Evolutionary conservation across 106 monocot genomes (phyloP).

Genomic region (Allium sativum): DNA sequence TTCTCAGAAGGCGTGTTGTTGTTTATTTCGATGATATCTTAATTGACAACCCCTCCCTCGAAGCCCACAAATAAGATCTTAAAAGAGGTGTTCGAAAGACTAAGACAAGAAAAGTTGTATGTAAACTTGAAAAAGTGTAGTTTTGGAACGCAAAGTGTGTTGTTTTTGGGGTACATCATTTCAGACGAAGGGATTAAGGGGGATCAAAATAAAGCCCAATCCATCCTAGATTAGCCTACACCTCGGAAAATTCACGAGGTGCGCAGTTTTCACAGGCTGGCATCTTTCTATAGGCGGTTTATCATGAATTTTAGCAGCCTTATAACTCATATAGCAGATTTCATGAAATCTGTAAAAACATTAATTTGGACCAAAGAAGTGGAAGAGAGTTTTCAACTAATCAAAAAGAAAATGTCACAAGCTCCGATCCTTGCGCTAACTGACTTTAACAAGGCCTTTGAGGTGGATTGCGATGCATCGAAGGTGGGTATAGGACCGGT

Average conservation of each 20-base stretch:
- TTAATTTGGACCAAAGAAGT: too few relatives aligned
- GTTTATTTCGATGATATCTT: slow-evolving; percentile 4
- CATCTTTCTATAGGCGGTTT: neutral
- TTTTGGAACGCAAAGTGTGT: neutral
- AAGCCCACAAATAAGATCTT: neutral
- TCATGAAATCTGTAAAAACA: too few relatives aligned
- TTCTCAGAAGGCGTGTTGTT: neutral
- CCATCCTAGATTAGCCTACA: neutral
- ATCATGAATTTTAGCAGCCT: neutral
- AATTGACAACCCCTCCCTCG: neutral
- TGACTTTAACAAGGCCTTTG: neutral
- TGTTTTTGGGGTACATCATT: neutral
- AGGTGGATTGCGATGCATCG: neutral
- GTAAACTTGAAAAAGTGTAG: neutral
- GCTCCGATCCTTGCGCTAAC: too few relatives aligned
- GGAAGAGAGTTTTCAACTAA: too few relatives aligned
- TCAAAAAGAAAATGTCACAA: too few relatives aligned
- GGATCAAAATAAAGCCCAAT: neutral
- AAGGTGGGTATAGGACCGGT: neutral
- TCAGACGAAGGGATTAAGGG: neutral
- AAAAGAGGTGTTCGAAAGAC: neutral
- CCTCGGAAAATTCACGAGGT: neutral
- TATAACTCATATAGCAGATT: neutral
- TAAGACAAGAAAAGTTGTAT: neutral
- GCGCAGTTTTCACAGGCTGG: neutral